These are phyloP conservation scores for Isoetes taiwanensis DNA, from an alignment of 75 land plant species.

Conservation along the genomic window DNA sequence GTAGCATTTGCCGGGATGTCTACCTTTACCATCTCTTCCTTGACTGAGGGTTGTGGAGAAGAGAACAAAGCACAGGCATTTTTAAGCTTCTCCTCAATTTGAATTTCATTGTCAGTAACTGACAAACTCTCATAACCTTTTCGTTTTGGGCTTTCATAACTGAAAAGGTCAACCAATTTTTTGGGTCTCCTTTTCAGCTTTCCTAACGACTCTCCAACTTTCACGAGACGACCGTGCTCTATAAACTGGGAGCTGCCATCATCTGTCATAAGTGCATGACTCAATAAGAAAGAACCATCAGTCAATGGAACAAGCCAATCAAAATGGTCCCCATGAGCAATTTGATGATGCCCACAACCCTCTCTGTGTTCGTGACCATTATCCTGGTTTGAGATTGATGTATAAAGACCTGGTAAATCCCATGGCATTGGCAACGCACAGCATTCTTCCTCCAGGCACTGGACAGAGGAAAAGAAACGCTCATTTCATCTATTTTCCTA, in stretches of 20 bases:
- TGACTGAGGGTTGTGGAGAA: neutral
- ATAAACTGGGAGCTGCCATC: constrained; percentile 2
- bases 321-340: constrained; percentile 28
- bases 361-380: constrained; percentile 16
- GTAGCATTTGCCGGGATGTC: constrained; percentile 3
- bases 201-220: constrained; percentile 27
- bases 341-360: constrained; percentile 23
- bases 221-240: constrained; percentile 27
- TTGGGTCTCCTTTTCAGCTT: constrained; percentile 15
- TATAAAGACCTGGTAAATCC: constrained; percentile 13
- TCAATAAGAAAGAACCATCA: constrained; percentile 24
- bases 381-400: neutral
- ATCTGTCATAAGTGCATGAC: constrained; percentile 14
- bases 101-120: neutral
- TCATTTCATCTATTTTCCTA: neutral
- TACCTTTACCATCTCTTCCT: constrained; percentile 11
- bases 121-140: constrained; percentile 13
- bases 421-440: constrained; percentile 19
- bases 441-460: constrained; percentile 26
- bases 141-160: constrained; percentile 16
- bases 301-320: constrained; percentile 22
- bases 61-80: neutral
- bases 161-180: constrained; percentile 18
- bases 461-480: neutral
- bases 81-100: neutral